phyloP scores from a whole-genome alignment of 2,329 filamentous ascomycete genomes.

The Pseudogymnoascus sp. region DNA sequence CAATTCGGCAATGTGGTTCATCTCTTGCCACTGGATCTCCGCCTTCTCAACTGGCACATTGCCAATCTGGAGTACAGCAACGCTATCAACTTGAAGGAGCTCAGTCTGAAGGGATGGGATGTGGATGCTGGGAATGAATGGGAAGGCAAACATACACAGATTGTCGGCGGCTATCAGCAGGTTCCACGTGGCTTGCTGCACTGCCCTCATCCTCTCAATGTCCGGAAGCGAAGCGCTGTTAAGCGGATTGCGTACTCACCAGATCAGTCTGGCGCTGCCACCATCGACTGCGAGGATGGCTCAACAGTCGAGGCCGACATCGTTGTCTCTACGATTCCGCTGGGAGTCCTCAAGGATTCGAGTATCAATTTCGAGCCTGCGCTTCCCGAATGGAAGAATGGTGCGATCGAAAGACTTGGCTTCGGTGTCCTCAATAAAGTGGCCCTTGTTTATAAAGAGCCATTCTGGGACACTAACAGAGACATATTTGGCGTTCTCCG shows the following conservation, averaged over 20 bases:
- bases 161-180: conserved; percentile 88
- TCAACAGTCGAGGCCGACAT: conserved; percentile 73
- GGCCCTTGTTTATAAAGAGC: conserved; percentile 75
- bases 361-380: conserved; percentile 79
- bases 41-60: conserved; percentile 94
- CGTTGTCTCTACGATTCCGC: conserved; percentile 80
- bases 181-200: conserved; percentile 80
- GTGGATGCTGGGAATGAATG: conserved; percentile 97
- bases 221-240: conserved; percentile 66
- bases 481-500: conserved; percentile 93
- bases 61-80: conserved; percentile 98
- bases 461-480: conserved; percentile 83
- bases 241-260: conserved; percentile 60
- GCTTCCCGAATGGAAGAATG: conserved; percentile 78
- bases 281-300: conserved; percentile 70
- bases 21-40: conserved; percentile 75
- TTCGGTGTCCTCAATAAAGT: conserved; percentile 96
- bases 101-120: conserved; percentile 90
- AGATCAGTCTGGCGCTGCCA: conserved; percentile 42
- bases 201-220: conserved; percentile 66
- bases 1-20: conserved; percentile 82
- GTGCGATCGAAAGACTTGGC: conserved; percentile 73
- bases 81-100: conserved; percentile 74
- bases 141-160: conserved; percentile 87
- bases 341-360: conserved; percentile 84